Base-by-base conservation (phyloP, 176 grass and related monocot species). In the Luzula sylvatica region DNA sequence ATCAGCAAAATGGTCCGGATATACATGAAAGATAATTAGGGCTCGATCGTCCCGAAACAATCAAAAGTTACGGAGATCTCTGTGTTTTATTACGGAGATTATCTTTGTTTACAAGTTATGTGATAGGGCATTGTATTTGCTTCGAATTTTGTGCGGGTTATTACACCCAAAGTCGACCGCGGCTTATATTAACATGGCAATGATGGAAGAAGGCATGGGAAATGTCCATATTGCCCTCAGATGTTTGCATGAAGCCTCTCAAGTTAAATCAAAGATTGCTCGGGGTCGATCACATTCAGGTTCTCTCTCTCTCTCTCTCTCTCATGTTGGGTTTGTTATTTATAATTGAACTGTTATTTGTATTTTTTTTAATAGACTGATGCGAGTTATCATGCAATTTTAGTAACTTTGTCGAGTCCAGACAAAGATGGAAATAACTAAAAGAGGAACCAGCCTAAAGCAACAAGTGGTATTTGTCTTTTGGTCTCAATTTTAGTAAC, bases 151-250 rank as follows among this genome's bases (percentile, higher is more conserved):
- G 9, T 92, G 93, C 68, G 93, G 93, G 40, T 56, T 92, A 65
- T 98, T 85, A 50, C 93, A 98, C 57, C 93, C 93, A 14, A 98
- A 98, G 81, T 98, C 93, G 70, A 85, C 93, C 68, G 93, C 93
- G 50, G 90, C 93, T 20, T 98, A 98, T 61, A 98, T 98, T 82
- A 98, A 98, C 75, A 78, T 98, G 61, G 93, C 93, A 74, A 92
- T 98, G 93, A 98, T 98, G 93, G 93, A 98, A 74, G 93, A 98
- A 82, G 86, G 93, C 67, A 80, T 98, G 82, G 86, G 93, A 70
- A 98, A 98, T 80, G 93, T 98, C 70, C 65, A 98, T 72, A 75
- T 90, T 75, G 93, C 93, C 51, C 86, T 98, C 50, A 78, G 93
- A 20, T 98, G 90, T 60, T 80, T 98, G 53, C 93, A 98, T 77